Evolutionary conservation across 73 alveolate species (phyloP).

Genomic region (Paramecium caudatum): DNA sequence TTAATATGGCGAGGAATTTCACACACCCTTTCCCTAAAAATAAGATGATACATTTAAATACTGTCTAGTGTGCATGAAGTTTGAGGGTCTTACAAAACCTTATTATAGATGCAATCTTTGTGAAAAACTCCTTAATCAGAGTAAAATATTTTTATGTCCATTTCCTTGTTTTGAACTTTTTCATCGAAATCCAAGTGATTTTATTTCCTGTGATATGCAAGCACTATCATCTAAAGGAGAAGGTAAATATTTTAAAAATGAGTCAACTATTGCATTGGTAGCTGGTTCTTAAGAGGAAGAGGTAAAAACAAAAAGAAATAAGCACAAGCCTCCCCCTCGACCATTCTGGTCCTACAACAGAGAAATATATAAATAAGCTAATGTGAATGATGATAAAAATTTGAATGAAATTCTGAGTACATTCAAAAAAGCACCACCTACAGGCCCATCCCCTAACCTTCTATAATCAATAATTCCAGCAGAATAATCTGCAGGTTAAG

Average conservation of each 20-base stretch:
- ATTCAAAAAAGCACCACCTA: not conserved
- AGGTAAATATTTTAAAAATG: slow-evolving; percentile 41
- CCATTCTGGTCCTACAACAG: not conserved
- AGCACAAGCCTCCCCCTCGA: not conserved
- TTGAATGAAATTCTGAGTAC: slow-evolving; percentile 4
- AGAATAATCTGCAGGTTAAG: not conserved
- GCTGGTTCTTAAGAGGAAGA: not conserved
- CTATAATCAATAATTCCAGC: not conserved
- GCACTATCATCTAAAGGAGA: not conserved
- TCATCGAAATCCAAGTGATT: slow-evolving; percentile 58
- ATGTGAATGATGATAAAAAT: slow-evolving; percentile 22
- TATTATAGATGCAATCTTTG: slow-evolving; percentile 41
- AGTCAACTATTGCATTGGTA: not conserved
- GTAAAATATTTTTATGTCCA: slow-evolving; percentile 53
- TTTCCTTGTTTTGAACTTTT: slow-evolving; percentile 62
- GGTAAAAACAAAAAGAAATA: not conserved
- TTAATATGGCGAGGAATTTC: not conserved
- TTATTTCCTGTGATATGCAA: slow-evolving; percentile 21
- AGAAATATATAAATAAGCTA: not conserved
- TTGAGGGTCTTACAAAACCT: slow-evolving; percentile 47
- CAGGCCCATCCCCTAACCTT: slow-evolving; percentile 7
- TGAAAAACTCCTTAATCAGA: not conserved
- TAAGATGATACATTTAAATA: slow-evolving; percentile 46
- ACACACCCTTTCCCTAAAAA: not conserved
- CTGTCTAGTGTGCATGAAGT: slow-evolving; percentile 30